Evolutionary conservation across 2,329 filamentous ascomycete species (phyloP).

Genomic region (Aspergillus brunneoviolaceus): DNA sequence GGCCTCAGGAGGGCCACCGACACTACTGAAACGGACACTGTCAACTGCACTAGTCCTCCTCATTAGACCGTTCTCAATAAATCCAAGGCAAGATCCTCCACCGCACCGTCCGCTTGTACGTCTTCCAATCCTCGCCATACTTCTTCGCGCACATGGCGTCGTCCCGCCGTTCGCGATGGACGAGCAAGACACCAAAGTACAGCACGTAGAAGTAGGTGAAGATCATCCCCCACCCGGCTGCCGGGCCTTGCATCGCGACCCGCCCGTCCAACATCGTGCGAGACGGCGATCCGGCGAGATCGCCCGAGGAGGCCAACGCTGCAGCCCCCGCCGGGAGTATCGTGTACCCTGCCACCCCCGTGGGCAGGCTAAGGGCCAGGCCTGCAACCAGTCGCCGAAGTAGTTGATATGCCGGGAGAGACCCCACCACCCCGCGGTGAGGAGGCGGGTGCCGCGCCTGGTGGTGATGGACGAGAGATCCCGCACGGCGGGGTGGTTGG

Average conservation of each 20-base stretch:
- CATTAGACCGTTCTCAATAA: slow-evolving; percentile 54
- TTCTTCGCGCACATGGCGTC: slow-evolving; percentile 84
- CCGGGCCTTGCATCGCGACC: slow-evolving; percentile 10
- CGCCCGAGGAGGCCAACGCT: slow-evolving; percentile 12
- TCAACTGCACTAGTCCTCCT: too few species aligned
- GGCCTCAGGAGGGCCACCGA: too few species aligned
- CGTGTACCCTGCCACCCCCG: slow-evolving; percentile 74
- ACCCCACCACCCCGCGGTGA: slow-evolving; percentile 89
- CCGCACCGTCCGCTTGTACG: slow-evolving; percentile 75
- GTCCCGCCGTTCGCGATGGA: slow-evolving; percentile 80
- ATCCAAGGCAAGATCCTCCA: slow-evolving; percentile 79
- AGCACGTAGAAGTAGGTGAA: slow-evolving; percentile 90
- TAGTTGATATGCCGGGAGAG: slow-evolving; percentile 89
- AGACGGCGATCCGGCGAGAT: slow-evolving; percentile 24
- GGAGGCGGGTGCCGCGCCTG: slow-evolving; percentile 71
- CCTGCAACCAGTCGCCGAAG: slow-evolving; percentile 86
- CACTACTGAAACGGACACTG: too few species aligned
- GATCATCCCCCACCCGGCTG: slow-evolving; percentile 70
- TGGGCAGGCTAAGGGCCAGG: slow-evolving; percentile 82
- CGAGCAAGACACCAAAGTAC: slow-evolving; percentile 80
- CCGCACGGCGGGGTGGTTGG: slow-evolving; percentile 72
- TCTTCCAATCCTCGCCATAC: slow-evolving; percentile 86
- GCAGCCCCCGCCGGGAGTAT: slow-evolving; percentile 45
- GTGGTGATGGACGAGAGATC: slow-evolving; percentile 83
- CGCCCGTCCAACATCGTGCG: slow-evolving; percentile 50